Evolutionary conservation across 1,284 basidiomycete genomes (phyloP), one percentile per base, ranked within the genome.

Genomic region (Fomes fomentarius): DNA sequence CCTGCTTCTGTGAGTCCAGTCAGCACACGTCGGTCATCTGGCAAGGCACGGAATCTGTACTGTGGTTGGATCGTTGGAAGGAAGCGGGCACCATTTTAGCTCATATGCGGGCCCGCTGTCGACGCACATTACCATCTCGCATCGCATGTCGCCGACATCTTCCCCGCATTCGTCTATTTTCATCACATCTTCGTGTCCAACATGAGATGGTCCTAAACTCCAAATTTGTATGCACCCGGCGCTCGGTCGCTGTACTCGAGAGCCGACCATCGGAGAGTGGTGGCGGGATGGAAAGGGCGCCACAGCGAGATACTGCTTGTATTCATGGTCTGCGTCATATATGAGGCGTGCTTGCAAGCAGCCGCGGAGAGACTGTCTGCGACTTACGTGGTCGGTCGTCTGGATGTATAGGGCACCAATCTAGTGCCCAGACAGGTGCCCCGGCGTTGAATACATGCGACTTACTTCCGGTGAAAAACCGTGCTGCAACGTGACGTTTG

Each of bases 31-130:
- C n/a, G n/a, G n/a, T n/a, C n/a, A n/a, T n/a, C n/a, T n/a, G n/a
- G n/a, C n/a, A n/a, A n/a, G n/a, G n/a, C n/a, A 19, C 9, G 25
- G 12, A 7, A 31, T 10, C 34, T 46, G 19, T 50, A 65, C 66
- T 52, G 53, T 17, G 7, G 35, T 12, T 4, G 66, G 51, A 64
- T 94, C 91, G 64, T 92, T 82, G 17, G 86, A 82, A 0, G 93
- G 93, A 33, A 93, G 68, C 3, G 94, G 94, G 71, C 93, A 95
- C 94, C 94, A 97, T 70, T 88, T 91, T 15, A 94, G 66, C 47
- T 91, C 86, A 60, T 85, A 80, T 4, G 85, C 89, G 4, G 88
- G 81, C 0, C 93, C 91, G 24, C 80, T 79, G 17, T 93, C 85
- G 5, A 93, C 61, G 61, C 93, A 94, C 0, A 96, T 63, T 6